Conservation (phyloP, 768 basidiomycete genomes). For the Fomitopsis serialis region DNA sequence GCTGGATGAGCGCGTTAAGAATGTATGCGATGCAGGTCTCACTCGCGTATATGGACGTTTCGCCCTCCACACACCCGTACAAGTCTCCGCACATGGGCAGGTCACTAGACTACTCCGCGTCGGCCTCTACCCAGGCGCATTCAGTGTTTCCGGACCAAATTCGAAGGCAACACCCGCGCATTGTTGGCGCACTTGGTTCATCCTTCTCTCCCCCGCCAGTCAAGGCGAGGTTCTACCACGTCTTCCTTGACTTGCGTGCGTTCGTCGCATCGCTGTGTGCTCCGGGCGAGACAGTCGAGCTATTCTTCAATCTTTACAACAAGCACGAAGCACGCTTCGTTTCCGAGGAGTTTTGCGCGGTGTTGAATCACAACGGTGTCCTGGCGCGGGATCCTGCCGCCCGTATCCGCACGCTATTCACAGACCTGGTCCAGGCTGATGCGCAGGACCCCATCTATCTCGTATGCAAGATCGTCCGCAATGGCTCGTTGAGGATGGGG, state of each 20-base stretch:
- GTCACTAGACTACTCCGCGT: constrained; percentile 36
- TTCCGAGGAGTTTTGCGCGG: constrained; percentile 87
- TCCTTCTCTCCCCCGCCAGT: constrained; percentile 12
- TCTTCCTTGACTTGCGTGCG: constrained; percentile 86
- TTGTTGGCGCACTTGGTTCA: constrained; percentile 32
- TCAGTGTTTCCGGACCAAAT: constrained; percentile 67
- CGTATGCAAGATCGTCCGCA: constrained; percentile 87
- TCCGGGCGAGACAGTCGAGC: constrained; percentile 88
- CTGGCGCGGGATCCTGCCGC: constrained; percentile 72
- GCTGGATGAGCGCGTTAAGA: constrained; percentile 83
- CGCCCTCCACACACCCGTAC: constrained; percentile 26
- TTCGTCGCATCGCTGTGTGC: constrained; percentile 89
- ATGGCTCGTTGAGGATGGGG: constrained; percentile 78
- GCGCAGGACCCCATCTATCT: constrained; percentile 82
- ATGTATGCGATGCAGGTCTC: constrained; percentile 90
- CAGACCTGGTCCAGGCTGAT: constrained; percentile 82
- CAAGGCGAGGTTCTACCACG: constrained; percentile 74
- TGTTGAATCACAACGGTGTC: constrained; percentile 90
- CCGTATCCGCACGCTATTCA: constrained; percentile 82
- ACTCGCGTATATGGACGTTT: constrained; percentile 69
- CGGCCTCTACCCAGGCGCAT: constrained; percentile 45
- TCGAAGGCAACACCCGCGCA: constrained; percentile 24
- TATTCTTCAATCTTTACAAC: constrained; percentile 91
- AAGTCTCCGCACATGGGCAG: constrained; percentile 32
- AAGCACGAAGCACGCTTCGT: constrained; percentile 80